phyloP scores from a whole-genome alignment of 2,329 filamentous ascomycete species.

The Xylariaceae sp. region DNA sequence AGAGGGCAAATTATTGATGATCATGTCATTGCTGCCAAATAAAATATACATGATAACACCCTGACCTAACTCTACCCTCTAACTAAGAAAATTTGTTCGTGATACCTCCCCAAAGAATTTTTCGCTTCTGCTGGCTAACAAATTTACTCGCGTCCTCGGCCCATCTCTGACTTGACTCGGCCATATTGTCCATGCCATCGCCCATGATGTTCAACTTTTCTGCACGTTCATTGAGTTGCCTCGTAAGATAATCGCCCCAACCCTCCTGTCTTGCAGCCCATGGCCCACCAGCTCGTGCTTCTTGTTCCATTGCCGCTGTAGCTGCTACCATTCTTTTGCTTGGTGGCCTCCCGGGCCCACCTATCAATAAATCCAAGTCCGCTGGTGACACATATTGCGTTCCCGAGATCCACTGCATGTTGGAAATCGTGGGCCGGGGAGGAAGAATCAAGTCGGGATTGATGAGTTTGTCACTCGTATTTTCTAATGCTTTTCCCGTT shows the following conservation, averaged over 20 bases:
- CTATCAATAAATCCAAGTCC: slow-evolving; percentile 87
- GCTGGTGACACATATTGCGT: slow-evolving; percentile 84
- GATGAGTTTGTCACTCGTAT: slow-evolving; percentile 67
- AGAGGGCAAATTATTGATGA: too few species aligned
- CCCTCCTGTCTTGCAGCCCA: slow-evolving; percentile 51
- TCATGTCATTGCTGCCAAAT: too few species aligned
- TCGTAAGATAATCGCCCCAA: slow-evolving; percentile 75
- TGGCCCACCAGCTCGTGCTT: slow-evolving; percentile 40
- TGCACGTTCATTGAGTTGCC: slow-evolving; percentile 85
- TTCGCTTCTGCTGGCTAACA: slow-evolving; percentile 81
- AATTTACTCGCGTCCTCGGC: slow-evolving; percentile 85
- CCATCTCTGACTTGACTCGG: slow-evolving; percentile 78
- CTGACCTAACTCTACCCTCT: too few species aligned
- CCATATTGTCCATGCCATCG: slow-evolving; percentile 78
- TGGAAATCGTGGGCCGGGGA: slow-evolving; percentile 86
- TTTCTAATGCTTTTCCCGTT: slow-evolving; percentile 60
- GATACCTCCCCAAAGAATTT: slow-evolving; percentile 67
- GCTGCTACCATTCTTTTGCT: slow-evolving; percentile 86
- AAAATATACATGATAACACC: too few species aligned
- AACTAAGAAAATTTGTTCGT: slow-evolving; percentile 53
- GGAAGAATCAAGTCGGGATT: slow-evolving; percentile 73
- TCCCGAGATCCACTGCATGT: slow-evolving; percentile 92
- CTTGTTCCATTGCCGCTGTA: slow-evolving; percentile 67
- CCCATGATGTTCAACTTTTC: slow-evolving; percentile 80
- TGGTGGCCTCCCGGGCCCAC: slow-evolving; percentile 80